Percentiles rank a stretch among this genome's conserved stretches.
Evolutionary conservation across 1,284 basidiomycete genomes (phyloP).

Genomic region (Cutaneotrichosporon cyanovorans): DNA sequence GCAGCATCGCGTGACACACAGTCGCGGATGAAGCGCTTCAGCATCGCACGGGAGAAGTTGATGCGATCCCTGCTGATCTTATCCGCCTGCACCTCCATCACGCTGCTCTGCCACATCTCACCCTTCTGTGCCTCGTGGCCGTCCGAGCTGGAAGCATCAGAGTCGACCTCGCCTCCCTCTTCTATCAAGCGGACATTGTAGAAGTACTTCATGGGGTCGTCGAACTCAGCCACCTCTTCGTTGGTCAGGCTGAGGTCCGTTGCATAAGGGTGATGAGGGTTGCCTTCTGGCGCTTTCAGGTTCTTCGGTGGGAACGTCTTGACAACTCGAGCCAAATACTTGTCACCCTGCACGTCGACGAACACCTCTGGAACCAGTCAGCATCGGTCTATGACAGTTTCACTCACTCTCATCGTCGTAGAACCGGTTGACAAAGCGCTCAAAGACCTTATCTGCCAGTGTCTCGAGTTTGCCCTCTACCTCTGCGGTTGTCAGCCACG

Average conservation of each 20-base stretch:
- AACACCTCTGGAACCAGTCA: conserved; percentile 57
- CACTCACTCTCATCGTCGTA: conserved; percentile 79
- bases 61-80: conserved; percentile 87
- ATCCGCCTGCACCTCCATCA: conserved; percentile 71
- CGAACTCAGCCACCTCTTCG: conserved; percentile 62
- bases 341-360: conserved; percentile 72
- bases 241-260: conserved; percentile 67
- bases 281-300: conserved; percentile 47
- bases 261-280: conserved; percentile 52
- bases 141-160: conserved; percentile 39
- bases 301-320: conserved; percentile 28
- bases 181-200: conserved; percentile 73
- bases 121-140: conserved; percentile 44
- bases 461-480: conserved; percentile 91
- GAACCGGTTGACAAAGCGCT: conserved; percentile 91
- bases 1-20: conserved; percentile 84
- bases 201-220: conserved; percentile 74
- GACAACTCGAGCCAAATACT: conserved; percentile 51
- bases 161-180: conserved; percentile 28
- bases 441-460: conserved; percentile 86
- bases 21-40: conserved; percentile 91
- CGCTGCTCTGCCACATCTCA: conserved; percentile 50
- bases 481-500: conserved; percentile 52
- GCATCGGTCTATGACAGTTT: neutral
- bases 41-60: conserved; percentile 90